Base-by-base conservation (phyloP, 768 basidiomycete species). In the Rhizopogon vesiculosus region DNA sequence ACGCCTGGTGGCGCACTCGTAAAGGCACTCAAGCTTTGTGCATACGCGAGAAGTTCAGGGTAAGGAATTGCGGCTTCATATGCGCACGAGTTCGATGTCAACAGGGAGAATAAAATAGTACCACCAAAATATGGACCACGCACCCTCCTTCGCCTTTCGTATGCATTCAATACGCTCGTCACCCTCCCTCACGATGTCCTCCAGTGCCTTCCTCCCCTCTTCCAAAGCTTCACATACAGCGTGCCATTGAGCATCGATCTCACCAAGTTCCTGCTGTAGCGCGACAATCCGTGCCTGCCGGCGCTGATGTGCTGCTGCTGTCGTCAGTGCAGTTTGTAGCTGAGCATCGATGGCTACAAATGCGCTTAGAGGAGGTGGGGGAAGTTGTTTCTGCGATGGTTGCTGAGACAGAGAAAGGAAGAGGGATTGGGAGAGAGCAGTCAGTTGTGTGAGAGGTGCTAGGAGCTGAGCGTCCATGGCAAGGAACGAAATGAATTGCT, bases 21-120 rank as follows among this genome's bases (percentile, higher is more conserved):
- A 70, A 92, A 93, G 13, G 88, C 82, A 59, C 89, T 88, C 53
- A 93, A 77, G 59, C 86, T 89, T 64, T 91, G 89, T 3, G 91
- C 91, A 68, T 93, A 93, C 2, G 87, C 82, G 58, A 93, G 77
- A 10, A 93, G 76, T 63, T 91, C 89, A 3, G 89, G 87, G 64
- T 91, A 91, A 3, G 89, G 87, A 56, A 93, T 85, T 10, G 91
- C 77, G 7, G 83, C 91, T 93, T 55, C 16, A 57, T 39, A 41
- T 22, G 22, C 10, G 22, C 33, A 39, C 13, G 8, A 42, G 56
- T 54, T 43, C 31, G 29, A 13, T 28, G 45, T 33, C 29, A 45
- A 39, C 41, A 45, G 18, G 9, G 54, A 46, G 44, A 8, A 60
- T 45, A 16, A 38, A 46, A 22, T 29, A 57, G 57, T 6, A 39